phyloP scores from a whole-genome alignment of 257 asterid species.

The Fraxinus excelsior region DNA sequence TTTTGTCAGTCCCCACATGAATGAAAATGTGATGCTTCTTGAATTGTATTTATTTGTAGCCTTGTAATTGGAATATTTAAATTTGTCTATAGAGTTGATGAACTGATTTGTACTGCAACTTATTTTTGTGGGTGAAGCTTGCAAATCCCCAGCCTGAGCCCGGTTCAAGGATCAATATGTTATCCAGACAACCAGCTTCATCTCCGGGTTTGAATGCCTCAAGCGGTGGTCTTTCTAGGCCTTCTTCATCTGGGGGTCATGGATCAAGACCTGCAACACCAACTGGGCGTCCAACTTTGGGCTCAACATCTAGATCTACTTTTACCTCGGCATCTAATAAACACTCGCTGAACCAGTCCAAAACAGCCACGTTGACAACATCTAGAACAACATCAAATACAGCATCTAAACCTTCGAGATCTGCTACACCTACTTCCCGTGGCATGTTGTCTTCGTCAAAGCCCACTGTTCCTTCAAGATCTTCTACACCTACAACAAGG shows the following conservation, averaged over 20 bases:
- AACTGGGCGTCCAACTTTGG: slow-evolving; percentile 75
- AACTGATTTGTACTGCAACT: slow-evolving; percentile 32
- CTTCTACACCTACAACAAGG: slow-evolving; percentile 87
- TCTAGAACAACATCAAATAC: slow-evolving; percentile 49
- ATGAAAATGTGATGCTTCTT: slow-evolving; percentile 12
- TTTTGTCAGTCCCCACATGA: slow-evolving; percentile 3
- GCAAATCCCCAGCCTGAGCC: slow-evolving; percentile 77
- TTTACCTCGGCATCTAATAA: slow-evolving; percentile 41
- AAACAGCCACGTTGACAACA: slow-evolving; percentile 40
- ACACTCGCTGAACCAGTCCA: slow-evolving; percentile 42
- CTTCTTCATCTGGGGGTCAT: slow-evolving; percentile 83
- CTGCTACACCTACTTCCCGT: slow-evolving; percentile 87
- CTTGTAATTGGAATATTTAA: neutral
- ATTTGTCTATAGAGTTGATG: slow-evolving; percentile 12
- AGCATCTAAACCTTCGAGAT: slow-evolving; percentile 68
- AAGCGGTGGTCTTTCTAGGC: slow-evolving; percentile 69
- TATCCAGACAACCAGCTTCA: slow-evolving; percentile 61
- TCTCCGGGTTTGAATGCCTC: slow-evolving; percentile 72
- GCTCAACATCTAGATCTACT: slow-evolving; percentile 48
- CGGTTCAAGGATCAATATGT: slow-evolving; percentile 59
- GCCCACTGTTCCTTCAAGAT: slow-evolving; percentile 71
- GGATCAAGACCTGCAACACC: slow-evolving; percentile 92
- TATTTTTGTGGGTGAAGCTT: slow-evolving; percentile 56
- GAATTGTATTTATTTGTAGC: slow-evolving; percentile 2
- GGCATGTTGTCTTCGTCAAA: slow-evolving; percentile 52